Percentiles rank a stretch among this genome's conserved stretches.
These are phyloP conservation scores for Begonia masoniana DNA, from an alignment of 306 rosid genomes.

Conservation along the genomic window DNA sequence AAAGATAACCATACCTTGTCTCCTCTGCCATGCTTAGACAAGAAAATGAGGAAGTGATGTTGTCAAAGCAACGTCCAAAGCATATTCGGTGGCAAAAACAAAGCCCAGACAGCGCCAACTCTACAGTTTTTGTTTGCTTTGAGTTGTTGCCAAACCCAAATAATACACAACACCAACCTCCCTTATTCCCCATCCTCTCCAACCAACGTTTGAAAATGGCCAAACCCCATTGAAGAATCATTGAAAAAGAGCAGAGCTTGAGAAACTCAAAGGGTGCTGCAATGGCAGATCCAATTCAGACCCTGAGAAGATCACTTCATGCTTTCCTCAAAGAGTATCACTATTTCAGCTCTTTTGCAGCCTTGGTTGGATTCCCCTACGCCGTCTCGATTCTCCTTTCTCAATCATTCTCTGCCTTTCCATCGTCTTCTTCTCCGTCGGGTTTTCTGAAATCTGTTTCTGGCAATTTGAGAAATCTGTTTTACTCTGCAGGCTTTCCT, in stretches of 20 bases:
- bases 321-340: constrained; percentile 69
- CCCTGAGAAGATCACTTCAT: constrained; percentile 57
- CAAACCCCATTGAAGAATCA: constrained; percentile 17
- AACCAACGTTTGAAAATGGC: constrained; percentile 24
- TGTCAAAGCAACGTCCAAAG: constrained; percentile 10
- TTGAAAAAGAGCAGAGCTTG: background rate
- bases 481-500: constrained; percentile 64
- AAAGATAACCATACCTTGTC: too few species aligned
- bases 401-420: constrained; percentile 33
- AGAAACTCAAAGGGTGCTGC: constrained; percentile 21
- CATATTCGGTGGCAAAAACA: constrained; percentile 21
- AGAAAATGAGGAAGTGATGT: too few species aligned
- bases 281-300: constrained; percentile 56
- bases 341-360: constrained; percentile 49
- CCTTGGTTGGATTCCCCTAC: constrained; percentile 63
- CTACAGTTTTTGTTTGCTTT: constrained; percentile 25
- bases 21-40: too few species aligned
- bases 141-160: constrained; percentile 62
- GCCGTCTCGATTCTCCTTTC: constrained; percentile 62
- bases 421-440: constrained; percentile 37
- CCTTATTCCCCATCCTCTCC: constrained; percentile 9
- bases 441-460: constrained; percentile 17
- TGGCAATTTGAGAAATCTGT: constrained; percentile 40
- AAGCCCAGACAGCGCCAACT: constrained; percentile 32
- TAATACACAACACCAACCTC: constrained; percentile 35